A percentile compares a stretch with the other conserved stretches of the same genome.
phyloP scores from a whole-genome alignment of 495 filamentous ascomycete species.

The Tricharina praecox region DNA sequence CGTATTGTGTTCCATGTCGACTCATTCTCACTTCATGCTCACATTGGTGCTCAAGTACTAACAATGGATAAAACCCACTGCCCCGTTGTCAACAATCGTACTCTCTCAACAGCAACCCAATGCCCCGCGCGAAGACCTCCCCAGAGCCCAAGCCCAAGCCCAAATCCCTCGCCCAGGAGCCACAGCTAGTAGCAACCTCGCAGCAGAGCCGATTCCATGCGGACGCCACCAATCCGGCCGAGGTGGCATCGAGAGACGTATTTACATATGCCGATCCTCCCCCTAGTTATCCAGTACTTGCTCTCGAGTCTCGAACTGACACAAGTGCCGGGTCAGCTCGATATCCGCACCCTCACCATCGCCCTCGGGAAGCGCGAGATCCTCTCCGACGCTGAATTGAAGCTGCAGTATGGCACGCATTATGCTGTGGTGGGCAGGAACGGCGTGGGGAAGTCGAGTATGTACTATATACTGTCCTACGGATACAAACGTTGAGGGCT shows the following conservation, averaged over 20 bases:
- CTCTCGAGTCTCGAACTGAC: conserved; percentile 2
- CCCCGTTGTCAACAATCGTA: too few species aligned
- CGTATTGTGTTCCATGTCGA: too few species aligned
- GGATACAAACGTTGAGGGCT: conserved; percentile 1
- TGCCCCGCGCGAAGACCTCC: conserved; percentile 6
- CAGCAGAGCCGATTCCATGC: conserved; percentile 45
- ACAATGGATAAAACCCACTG: too few species aligned
- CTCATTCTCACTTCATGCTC: too few species aligned
- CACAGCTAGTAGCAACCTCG: conserved; percentile 36
- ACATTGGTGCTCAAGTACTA: too few species aligned
- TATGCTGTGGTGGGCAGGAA: conserved; percentile 66
- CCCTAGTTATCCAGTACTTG: not conserved
- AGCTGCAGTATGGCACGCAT: conserved; percentile 48
- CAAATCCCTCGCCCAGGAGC: not conserved
- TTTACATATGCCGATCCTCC: not conserved
- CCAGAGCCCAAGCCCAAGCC: not conserved
- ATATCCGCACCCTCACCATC: conserved; percentile 50
- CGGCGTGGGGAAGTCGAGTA: conserved; percentile 67
- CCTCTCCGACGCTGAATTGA: conserved; percentile 47
- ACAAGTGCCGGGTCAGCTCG: conserved; percentile 34
- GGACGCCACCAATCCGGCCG: conserved; percentile 35
- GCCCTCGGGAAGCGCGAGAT: conserved; percentile 43
- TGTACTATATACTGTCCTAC: too few species aligned
- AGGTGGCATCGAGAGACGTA: conserved; percentile 27
- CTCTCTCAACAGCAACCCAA: conserved; percentile 3